phyloP scores from a whole-genome alignment of 2,329 filamentous ascomycete species.

The Emmonsiellopsis sp. region DNA sequence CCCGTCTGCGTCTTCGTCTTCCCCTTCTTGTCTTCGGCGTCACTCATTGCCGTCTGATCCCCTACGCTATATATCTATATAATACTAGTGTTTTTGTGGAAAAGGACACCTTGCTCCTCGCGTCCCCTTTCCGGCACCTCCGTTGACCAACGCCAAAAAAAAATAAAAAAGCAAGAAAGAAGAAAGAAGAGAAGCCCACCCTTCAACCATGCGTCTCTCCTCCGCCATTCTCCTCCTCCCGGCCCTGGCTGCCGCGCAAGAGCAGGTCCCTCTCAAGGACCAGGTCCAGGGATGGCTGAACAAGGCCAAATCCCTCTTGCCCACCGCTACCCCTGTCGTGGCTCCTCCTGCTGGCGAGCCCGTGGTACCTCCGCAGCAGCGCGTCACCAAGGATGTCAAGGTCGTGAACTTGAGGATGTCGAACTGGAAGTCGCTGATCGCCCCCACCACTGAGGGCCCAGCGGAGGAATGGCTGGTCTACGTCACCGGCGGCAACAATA shows the following conservation, averaged over 20 bases:
- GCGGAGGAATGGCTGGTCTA: conserved; percentile 49
- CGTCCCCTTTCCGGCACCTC: too few species aligned
- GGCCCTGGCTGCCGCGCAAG: conserved; percentile 64
- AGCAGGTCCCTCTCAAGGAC: conserved; percentile 44
- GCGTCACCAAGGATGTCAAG: conserved; percentile 41
- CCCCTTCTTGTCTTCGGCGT: too few species aligned
- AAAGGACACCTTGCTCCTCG: too few species aligned
- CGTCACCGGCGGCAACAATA: conserved; percentile 56
- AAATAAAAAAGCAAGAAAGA: not conserved
- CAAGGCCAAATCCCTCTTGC: conserved; percentile 47
- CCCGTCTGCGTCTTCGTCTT: not conserved
- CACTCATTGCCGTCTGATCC: too few species aligned
- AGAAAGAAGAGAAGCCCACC: not conserved
- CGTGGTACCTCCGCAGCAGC: conserved; percentile 23
- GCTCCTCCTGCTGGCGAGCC: conserved; percentile 23
- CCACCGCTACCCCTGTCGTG: conserved; percentile 35
- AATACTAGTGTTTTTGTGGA: too few species aligned
- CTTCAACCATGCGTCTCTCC: conserved; percentile 15
- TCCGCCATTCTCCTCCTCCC: conserved; percentile 57
- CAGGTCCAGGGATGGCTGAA: conserved; percentile 40
- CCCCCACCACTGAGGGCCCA: conserved; percentile 33
- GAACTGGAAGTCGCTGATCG: conserved; percentile 50
- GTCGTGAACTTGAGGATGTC: conserved; percentile 46
- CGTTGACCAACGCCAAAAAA: not conserved
- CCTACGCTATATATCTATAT: too few species aligned